Evolutionary conservation across 2,329 filamentous ascomycete genomes (phyloP).

Genomic region (Fusarium buharicum): DNA sequence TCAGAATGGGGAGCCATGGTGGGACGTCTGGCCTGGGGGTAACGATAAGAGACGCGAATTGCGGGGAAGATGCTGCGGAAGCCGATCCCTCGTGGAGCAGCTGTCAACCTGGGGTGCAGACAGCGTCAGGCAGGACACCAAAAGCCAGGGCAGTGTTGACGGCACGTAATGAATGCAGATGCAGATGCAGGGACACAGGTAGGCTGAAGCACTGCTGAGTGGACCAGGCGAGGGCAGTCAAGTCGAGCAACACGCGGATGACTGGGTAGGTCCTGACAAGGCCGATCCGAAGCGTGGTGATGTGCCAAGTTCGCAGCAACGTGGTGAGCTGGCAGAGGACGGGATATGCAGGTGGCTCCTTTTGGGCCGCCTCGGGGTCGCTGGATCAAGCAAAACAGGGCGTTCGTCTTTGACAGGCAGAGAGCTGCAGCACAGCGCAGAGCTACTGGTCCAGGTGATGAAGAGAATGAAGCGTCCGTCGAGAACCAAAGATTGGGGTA

Average conservation of each 20-base stretch:
- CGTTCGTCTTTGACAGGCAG: constrained; percentile 39
- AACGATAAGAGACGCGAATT: constrained; percentile 38
- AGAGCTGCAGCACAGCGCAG: constrained; percentile 43
- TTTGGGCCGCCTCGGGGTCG: constrained; percentile 44
- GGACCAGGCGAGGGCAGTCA: constrained; percentile 33
- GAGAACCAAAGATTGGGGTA: constrained; percentile 29
- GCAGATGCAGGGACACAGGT: constrained; percentile 44
- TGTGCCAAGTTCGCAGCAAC: constrained; percentile 45
- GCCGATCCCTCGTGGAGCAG: constrained; percentile 43
- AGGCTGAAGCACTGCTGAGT: constrained; percentile 38
- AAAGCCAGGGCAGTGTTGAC: constrained; percentile 34
- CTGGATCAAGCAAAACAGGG: constrained; percentile 40
- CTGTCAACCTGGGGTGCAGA: constrained; percentile 44
- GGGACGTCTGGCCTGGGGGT: constrained; percentile 45
- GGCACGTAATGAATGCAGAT: constrained; percentile 43
- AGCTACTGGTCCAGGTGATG: constrained; percentile 35
- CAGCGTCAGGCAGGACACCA: constrained; percentile 30
- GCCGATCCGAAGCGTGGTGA: constrained; percentile 45
- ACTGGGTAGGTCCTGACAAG: constrained; percentile 40
- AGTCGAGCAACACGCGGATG: constrained; percentile 31
- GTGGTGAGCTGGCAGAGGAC: constrained; percentile 48
- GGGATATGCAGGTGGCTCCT: constrained; percentile 51
- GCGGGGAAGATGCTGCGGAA: constrained; percentile 44
- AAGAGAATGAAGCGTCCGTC: constrained; percentile 24
- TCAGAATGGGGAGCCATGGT: constrained; percentile 51